Evolutionary conservation across 2,329 filamentous ascomycete species (phyloP), one percentile per base, ranked within the genome.

Genomic region (Raffaelea deltoideospora): DNA sequence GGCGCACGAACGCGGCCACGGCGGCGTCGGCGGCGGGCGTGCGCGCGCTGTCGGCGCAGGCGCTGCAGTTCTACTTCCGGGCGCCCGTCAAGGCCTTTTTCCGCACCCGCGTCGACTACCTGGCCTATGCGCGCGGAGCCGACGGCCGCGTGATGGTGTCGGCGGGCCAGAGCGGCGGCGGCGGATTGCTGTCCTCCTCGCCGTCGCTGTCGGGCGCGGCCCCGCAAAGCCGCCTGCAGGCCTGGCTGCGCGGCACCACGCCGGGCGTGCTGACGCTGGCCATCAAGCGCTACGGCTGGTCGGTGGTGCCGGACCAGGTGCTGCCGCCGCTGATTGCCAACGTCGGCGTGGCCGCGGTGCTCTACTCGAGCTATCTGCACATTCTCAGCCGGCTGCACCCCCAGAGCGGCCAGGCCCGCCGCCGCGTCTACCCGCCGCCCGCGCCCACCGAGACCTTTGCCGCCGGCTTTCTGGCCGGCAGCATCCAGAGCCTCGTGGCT

Each of bases 61-160:
- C 85, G 48, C 71, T 94, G 37, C 79, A 85, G 19, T 94, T 94
- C 49, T 95, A 93, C 60, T 95, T 94, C 53, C 70, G 86, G 39
- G 84, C 85, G 0, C 87, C 87, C 1, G 81, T 86, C 37, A 94
- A 94, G 58, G 82, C 86, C 14, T 95, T 95, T 54, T 93, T 95
- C 59, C 74, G 84, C 42, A 87, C 83, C 1, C 67, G 87, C 40
- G 85, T 95, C 44, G 87, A 95, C 62, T 94, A 86, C 46, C 64
- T 75, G 15, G 69, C 69, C 2, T 75, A 72, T 42, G 71, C 69
- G 3, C 61, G 71, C 21, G 63, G 54, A 14, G 51, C 73, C 3
- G 26, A 41, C 30, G 41, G 40, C 19, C n/a, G n/a, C n/a, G n/a
- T n/a, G n/a, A n/a, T n/a, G n/a, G n/a, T n/a, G n/a, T n/a, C n/a